Percentiles rank a stretch among this genome's conserved stretches.
These are phyloP conservation scores for Inga leiocalycina DNA, from an alignment of 306 rosid species.

Conservation along the genomic window DNA sequence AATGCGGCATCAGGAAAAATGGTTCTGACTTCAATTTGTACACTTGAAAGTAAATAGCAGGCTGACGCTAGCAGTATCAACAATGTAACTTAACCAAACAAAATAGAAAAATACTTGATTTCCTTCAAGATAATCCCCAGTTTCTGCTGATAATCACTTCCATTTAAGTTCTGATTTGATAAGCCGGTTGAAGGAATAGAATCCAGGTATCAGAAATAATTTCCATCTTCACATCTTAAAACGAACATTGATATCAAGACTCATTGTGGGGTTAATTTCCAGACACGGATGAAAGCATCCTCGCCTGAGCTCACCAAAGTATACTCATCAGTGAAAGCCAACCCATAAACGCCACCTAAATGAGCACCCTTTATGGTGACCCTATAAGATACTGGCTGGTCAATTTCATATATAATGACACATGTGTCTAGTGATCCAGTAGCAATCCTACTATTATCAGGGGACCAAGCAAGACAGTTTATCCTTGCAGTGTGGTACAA, in stretches of 20 bases:
- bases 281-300: conserved; percentile 96
- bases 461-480: conserved; percentile 98
- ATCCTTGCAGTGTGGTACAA: conserved; percentile 90
- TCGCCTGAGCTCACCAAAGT: conserved; percentile 92
- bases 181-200: conserved; percentile 28
- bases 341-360: conserved; percentile 92
- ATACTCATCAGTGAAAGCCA: conserved; percentile 79
- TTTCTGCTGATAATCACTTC: conserved; percentile 23
- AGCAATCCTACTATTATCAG: conserved; percentile 78
- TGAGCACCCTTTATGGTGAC: conserved; percentile 86
- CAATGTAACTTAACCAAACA: conserved; percentile 28
- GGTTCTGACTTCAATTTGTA: conserved; percentile 26
- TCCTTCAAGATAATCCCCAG: conserved; percentile 21
- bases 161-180: conserved; percentile 18
- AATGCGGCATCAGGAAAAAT: conserved; percentile 32
- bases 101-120: background rate
- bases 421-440: conserved; percentile 93
- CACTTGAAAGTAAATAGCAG: conserved; percentile 24
- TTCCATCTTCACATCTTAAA: conserved; percentile 31
- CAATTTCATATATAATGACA: conserved; percentile 76
- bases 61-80: conserved; percentile 31
- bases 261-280: conserved; percentile 77
- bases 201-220: conserved; percentile 19
- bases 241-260: conserved; percentile 16
- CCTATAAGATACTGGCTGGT: conserved; percentile 86